These are phyloP conservation scores for Ophiostoma perfectum DNA, from an alignment of 2,329 filamentous ascomycete genomes.

Conservation along the genomic window DNA sequence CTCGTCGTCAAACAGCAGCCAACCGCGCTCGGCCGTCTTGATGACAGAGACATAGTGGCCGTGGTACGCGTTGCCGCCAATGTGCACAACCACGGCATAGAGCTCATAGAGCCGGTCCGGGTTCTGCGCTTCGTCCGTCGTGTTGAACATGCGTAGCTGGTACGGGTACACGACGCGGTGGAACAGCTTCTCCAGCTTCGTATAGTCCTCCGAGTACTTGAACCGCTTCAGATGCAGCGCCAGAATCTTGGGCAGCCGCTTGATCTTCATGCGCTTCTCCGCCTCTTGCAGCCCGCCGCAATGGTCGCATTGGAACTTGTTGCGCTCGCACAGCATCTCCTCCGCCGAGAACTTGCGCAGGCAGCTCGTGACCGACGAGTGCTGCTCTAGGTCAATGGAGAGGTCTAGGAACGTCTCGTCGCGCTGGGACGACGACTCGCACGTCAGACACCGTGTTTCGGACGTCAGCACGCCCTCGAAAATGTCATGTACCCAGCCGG, in stretches of 20 bases:
- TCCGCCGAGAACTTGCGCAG: slow-evolving; percentile 94
- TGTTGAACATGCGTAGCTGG: slow-evolving; percentile 93
- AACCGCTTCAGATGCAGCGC: slow-evolving; percentile 94
- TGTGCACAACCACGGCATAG: slow-evolving; percentile 95
- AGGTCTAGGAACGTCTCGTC: slow-evolving; percentile 95
- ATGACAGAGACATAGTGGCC: slow-evolving; percentile 97
- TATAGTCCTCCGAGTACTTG: slow-evolving; percentile 96
- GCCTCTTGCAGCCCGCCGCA: slow-evolving; percentile 95
- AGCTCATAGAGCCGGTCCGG: slow-evolving; percentile 92
- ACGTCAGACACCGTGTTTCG: slow-evolving; percentile 93
- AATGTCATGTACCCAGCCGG: slow-evolving; percentile 92
- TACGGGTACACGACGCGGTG: slow-evolving; percentile 97
- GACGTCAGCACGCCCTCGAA: slow-evolving; percentile 94
- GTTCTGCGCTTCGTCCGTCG: slow-evolving; percentile 89
- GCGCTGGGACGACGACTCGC: slow-evolving; percentile 88
- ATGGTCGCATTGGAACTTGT: slow-evolving; percentile 98
- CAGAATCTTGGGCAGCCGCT: slow-evolving; percentile 83
- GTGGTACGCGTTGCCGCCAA: slow-evolving; percentile 93
- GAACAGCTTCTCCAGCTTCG: slow-evolving; percentile 89
- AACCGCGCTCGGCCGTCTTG: slow-evolving; percentile 92
- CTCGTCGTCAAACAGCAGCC: slow-evolving; percentile 96
- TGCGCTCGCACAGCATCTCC: slow-evolving; percentile 96
- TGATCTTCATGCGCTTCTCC: slow-evolving; percentile 99
- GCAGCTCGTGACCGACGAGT: slow-evolving; percentile 94
- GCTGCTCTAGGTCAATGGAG: slow-evolving; percentile 90